Base-by-base conservation (phyloP, 1,284 basidiomycete species). In the Coriolopsis trogii region DNA sequence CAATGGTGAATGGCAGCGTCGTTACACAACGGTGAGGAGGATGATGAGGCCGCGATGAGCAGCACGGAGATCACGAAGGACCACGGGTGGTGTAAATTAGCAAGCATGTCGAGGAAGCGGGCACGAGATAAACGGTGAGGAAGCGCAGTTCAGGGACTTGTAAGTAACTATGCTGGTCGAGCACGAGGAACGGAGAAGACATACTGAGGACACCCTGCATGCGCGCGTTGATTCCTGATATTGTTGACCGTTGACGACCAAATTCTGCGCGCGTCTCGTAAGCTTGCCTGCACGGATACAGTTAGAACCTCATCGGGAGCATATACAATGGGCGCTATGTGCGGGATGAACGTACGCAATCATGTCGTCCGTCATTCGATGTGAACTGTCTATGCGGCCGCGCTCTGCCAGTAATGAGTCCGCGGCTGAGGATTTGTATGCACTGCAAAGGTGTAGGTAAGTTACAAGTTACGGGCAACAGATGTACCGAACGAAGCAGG, bases 221-320 rank as follows among this genome's bases (percentile, higher is more conserved):
- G 20, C 95, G 84, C 8, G 84, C 75, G 66, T 92, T 91, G 60
- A 97, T 93, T 18, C 84, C 79, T 8, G 82, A 72, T 33, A 99
- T 73, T 25, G 88, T 84, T 4, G 78, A 70, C 16, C 92, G 80
- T 71, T 99, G 97, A 43, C 85, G 81, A n/a, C 80, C 76, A 70
- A 99, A 97, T 68, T 98, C 95, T 29, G 91, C 80, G n/a, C 96
- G 86, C 0, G 96, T 98, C 61, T 95, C 96, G 64, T 98, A 97
- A 25, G 97, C 97, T 85, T 99, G 96, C 46, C 95, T 97, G 59
- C 31, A 15, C 8, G 30, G 12, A 40, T 13, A n/a, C 25, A 20
- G 20, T 50, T 9, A 29, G 25, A 20, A 13, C 12, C n/a, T n/a
- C n/a, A n/a, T n/a, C n/a, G n/a, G n/a, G n/a, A n/a, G n/a, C n/a